Evolutionary conservation across 1,284 basidiomycete genomes (phyloP), one percentile per base, ranked within the genome.

Genomic region (Schizophyllum amplum): DNA sequence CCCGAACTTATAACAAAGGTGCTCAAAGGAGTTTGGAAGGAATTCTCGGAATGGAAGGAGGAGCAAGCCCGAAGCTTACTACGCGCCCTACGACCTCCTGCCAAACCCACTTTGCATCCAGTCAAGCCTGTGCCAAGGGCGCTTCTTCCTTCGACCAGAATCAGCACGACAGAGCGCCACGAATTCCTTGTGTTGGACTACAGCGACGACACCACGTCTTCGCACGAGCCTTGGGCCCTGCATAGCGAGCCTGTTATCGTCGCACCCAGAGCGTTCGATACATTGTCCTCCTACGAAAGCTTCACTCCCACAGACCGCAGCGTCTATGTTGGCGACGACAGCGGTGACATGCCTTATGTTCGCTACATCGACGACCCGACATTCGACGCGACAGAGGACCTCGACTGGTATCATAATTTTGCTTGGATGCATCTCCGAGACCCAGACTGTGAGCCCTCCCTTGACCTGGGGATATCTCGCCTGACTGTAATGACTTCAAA

Each of bases 241-340:
- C 33, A 42, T 13, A 9, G 33, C 17, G 33, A 17, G 13, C 17
- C 4, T 17, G 17, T 9, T 9, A 42, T 42, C 4, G 7, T 13
- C 33, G 33, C 33, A 17, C 33, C 33, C 3, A 42, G 17, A 42
- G 1, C 51, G 15, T 57, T 60, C 22, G 20, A 42, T 9, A 20
- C 53, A 4, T 7, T 27, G 24, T 69, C 74, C 1, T 59, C 64
- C 9, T 84, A 85, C 62, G 80, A 84, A 60, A 71, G 73, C 1
- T 82, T 80, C 62, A 69, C 81, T 1, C 79, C 82, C 0, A 64
- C 72, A 4, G 62, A 63, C 6, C 70, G 72, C 49, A 82, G 71
- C 58, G 69, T 81, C 13, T 72, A 76, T 55, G 71, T 71, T 21
- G 84, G 82, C 4, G 83, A 86, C 60, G 84, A 87, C 58, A 68